Base-by-base conservation (phyloP, 108 stramenopile genomes). In the Cyclotella sp. region DNA sequence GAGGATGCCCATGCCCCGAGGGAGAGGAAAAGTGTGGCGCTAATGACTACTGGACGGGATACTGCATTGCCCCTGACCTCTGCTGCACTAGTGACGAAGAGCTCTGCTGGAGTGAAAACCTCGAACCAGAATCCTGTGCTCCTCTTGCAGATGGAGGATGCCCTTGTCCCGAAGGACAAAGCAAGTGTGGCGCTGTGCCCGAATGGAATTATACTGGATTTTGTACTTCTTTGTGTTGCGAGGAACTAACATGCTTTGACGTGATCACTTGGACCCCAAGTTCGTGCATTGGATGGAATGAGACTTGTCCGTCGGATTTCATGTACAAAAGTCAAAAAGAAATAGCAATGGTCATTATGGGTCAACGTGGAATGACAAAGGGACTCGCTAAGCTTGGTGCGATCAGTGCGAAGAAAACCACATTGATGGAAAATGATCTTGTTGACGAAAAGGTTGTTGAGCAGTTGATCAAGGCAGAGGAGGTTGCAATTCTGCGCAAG, bases 181-280 rank as follows among this genome's bases (percentile, higher is more conserved):
- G 29, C 14, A 70, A 70, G 57, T 70, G 69, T 43, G 55, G 55
- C 57, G 69, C 54, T 0, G 10, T 43, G 21, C 49, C 49, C 0
- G 63, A 64, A 21, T 40, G 30, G 39, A n/a, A 18, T 21, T 58
- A 58, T 22, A 19, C 69, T 9, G 69, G 69, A 58, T 70, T 11
- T 9, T 70, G 69, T 39, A 58, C 55, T 24, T 40, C 26, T 22
- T 7, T 42, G 6, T 70, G 69, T 55, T 70, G 69, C 16, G 30
- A 68, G 4, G 19, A 58, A 58, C 54, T 57, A 16, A 58, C 54
- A n/a, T 68, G 67, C 18, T 68, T 24, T 68, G 67, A 68, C 16
- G 3, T 0, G 29, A 51, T 0, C 16, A 51, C 54, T 26, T 70
- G 18, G 9, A 42, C 22, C 9, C 55, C 69, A 18, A 43, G 39